Conservation (phyloP, 768 basidiomycete species). For the Pholiota conissans region DNA sequence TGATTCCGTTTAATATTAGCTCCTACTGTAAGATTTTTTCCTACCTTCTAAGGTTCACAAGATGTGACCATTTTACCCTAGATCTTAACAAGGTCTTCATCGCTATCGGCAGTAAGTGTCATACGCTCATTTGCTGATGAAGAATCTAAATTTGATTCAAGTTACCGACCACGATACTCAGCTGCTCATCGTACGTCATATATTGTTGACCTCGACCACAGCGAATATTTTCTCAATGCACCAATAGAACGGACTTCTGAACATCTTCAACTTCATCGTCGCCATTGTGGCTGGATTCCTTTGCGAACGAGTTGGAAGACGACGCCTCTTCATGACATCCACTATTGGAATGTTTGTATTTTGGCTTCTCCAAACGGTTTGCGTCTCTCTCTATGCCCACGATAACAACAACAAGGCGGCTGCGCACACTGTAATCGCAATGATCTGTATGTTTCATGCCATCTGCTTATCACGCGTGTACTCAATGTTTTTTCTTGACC, state of each 20-base stretch:
- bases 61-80: too few species aligned
- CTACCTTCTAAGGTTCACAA: too few species aligned
- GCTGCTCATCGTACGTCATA: conserved; percentile 33
- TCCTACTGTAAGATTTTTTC: conserved; percentile 56
- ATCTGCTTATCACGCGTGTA: neutral
- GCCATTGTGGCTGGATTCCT: conserved; percentile 49
- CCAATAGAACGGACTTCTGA: conserved; percentile 49
- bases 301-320: conserved; percentile 49
- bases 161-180: conserved; percentile 46
- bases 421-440: conserved; percentile 59
- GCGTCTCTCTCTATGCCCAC: conserved; percentile 38
- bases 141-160: conserved; percentile 14
- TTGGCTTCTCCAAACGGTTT: conserved; percentile 58
- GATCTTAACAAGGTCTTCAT: conserved; percentile 55
- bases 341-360: conserved; percentile 53
- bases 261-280: conserved; percentile 56
- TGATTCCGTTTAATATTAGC: conserved; percentile 10
- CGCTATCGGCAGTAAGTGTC: conserved; percentile 42
- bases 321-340: conserved; percentile 49
- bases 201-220: neutral
- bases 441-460: conserved; percentile 26
- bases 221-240: neutral
- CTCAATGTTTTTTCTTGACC: neutral
- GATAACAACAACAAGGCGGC: conserved; percentile 41
- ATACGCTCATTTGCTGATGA: neutral